phyloP scores from a whole-genome alignment of 73 alveolate species.

The Paramecium primaurelia region DNA sequence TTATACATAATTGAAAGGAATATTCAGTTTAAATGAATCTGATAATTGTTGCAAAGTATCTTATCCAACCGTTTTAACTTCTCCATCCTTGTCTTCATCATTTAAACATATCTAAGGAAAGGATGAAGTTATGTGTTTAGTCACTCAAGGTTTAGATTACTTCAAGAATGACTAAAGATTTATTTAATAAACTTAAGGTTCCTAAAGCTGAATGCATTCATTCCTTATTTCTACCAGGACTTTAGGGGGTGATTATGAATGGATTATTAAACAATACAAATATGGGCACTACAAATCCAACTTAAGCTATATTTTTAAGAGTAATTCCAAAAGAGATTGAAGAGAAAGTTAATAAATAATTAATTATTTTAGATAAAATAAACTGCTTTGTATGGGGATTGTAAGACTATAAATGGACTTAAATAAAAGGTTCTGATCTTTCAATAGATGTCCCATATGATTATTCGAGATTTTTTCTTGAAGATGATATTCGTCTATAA shows the following conservation, averaged over 20 bases:
- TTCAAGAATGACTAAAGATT: constrained; percentile 99
- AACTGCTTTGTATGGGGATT: constrained; percentile 98
- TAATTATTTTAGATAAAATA: constrained; percentile 64
- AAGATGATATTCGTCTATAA: constrained; percentile 93
- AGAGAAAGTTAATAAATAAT: constrained; percentile 65
- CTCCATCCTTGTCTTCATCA: constrained; percentile 94
- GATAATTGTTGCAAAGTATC: constrained; percentile 97
- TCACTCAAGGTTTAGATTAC: constrained; percentile 96
- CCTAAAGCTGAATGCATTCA: constrained; percentile 94
- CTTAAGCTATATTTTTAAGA: constrained; percentile 81
- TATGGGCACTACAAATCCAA: constrained; percentile 78
- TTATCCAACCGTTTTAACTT: constrained; percentile 98
- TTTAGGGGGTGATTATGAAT: constrained; percentile 77
- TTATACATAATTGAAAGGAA: constrained; percentile 77
- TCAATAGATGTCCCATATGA: constrained; percentile 85
- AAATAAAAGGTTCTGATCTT: constrained; percentile 96
- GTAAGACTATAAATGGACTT: constrained; percentile 93
- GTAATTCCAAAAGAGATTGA: constrained; percentile 87
- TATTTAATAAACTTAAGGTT: constrained; percentile 91
- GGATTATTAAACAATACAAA: constrained; percentile 37
- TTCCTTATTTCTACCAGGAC: constrained; percentile 97
- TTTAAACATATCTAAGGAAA: constrained; percentile 91
- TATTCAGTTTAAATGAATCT: constrained; percentile 95
- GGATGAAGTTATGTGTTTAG: constrained; percentile 87
- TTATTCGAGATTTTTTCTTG: constrained; percentile 95